A percentile compares a stretch with the other conserved stretches of the same genome.
Evolutionary conservation across 805 yeast species (phyloP).

Genomic region (Candida nemodendra): DNA sequence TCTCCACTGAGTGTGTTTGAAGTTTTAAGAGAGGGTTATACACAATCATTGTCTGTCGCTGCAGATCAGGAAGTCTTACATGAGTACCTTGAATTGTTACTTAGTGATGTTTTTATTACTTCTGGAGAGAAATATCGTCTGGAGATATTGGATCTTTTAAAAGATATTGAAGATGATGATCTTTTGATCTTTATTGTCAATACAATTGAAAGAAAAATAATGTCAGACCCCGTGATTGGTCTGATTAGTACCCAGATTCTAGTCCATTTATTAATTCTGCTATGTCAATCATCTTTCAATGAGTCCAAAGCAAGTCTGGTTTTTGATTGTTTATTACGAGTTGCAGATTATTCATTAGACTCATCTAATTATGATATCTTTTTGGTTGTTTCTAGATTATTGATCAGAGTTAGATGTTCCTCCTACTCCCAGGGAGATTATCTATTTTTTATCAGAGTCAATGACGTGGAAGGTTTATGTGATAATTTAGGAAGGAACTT

Average conservation of each 20-base stretch:
- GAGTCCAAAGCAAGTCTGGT: conserved; percentile 10
- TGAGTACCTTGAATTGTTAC: conserved; percentile 18
- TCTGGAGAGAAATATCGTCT: neutral
- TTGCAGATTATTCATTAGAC: conserved; percentile 10
- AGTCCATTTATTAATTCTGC: conserved; percentile 14
- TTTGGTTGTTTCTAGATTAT: conserved; percentile 48
- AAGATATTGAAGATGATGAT: conserved; percentile 6
- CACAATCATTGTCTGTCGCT: conserved; percentile 15
- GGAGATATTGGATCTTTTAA: conserved; percentile 3
- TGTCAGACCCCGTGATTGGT: conserved; percentile 5
- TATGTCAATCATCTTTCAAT: conserved; percentile 17
- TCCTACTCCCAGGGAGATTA: conserved; percentile 40
- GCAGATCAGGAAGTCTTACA: conserved; percentile 13
- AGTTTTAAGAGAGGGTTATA: conserved; percentile 21
- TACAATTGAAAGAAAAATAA: conserved; percentile 3
- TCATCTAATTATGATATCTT: conserved; percentile 27
- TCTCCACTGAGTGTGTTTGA: conserved; percentile 25
- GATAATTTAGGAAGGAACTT: conserved; percentile 54
- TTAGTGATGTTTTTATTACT: conserved; percentile 13
- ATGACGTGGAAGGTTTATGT: conserved; percentile 66
- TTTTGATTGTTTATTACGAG: conserved; percentile 12
- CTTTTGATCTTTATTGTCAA: conserved; percentile 6
- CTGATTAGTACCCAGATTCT: conserved; percentile 5
- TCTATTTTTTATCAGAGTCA: conserved; percentile 50
- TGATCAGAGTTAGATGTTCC: conserved; percentile 49